Percentiles rank a stretch among this genome's conserved stretches.
Conservation (phyloP, 805 yeast species). For the Zygotorulaspora florentina region DNA sequence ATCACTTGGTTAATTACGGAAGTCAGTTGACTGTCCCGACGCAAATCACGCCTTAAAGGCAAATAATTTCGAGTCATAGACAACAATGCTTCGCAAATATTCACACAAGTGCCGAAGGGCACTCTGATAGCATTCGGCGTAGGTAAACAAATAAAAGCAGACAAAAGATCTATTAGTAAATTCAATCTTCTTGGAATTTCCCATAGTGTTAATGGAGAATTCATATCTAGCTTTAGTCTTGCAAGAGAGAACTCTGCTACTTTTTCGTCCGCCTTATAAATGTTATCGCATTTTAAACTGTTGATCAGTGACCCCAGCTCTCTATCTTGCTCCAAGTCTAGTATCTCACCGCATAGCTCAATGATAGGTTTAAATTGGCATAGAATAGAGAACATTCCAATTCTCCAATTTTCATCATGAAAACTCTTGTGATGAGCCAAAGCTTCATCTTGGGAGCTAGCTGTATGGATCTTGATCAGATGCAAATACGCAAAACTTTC, state of each 20-base stretch:
- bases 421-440: constrained; percentile 34
- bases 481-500: constrained; percentile 53
- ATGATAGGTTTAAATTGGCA: constrained; percentile 53
- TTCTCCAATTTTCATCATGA: constrained; percentile 45
- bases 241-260: constrained; percentile 37
- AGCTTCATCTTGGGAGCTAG: constrained; percentile 33
- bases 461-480: constrained; percentile 51
- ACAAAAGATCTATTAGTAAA: constrained; percentile 43
- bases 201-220: constrained; percentile 48
- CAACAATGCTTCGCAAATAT: constrained; percentile 50
- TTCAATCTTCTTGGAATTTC: constrained; percentile 50
- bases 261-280: constrained; percentile 8
- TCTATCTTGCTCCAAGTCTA: constrained; percentile 54
- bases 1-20: constrained; percentile 43
- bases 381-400: constrained; percentile 45
- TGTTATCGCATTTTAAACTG: constrained; percentile 36
- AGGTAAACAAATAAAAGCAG: constrained; percentile 45
- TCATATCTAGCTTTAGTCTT: constrained; percentile 54
- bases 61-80: constrained; percentile 53
- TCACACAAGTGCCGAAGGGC: constrained; percentile 58
- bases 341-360: constrained; percentile 52
- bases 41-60: constrained; percentile 51
- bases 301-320: constrained; percentile 43
- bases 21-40: constrained; percentile 50
- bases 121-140: constrained; percentile 54